Evolutionary conservation across 2,329 filamentous ascomycete species (phyloP), one percentile per base, ranked within the genome.

Genomic region (Tolypocladium sp.): DNA sequence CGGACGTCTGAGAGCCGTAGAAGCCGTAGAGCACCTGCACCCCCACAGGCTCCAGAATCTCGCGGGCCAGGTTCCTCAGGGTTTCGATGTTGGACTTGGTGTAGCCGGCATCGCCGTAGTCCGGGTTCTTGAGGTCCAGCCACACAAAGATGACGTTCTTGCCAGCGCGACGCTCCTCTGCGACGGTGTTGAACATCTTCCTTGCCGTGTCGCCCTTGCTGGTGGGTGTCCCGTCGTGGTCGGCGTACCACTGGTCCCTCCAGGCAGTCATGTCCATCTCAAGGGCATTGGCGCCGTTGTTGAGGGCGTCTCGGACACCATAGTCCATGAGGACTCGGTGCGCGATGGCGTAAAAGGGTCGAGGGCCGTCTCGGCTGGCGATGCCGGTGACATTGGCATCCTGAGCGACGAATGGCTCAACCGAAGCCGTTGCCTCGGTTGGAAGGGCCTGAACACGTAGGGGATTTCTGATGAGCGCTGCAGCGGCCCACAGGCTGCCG

Each of bases 81-180:
- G 27, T 30, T 7, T 55, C 46, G 57, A 62, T 56, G 20, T 35
- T 57, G 30, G 49, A 61, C 0, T 7, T 25, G 0, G 4, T 49
- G 46, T 49, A 40, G 25, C 5, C 17, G 56, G 41, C 46, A n/a
- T 35, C 27, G 40, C 41, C 59, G 15, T 17, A 35, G 20, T 62
- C 59, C 12, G 61, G 59, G 42, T 58, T 59, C 30, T 59, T 59
- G 30, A 62, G 46, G 38, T 59, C 61, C 10, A 62, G 53, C 61
- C 61, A 62, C 5, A 62, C 61, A n/a, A 61, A 61, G 27, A 44
- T 41, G 20, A 61, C n/a, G 55, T 57, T 52, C 35, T 46, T 55
- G 57, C 59, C 57, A 2, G 30, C n/a, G 20, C 37, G 38, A 2
- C 57, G 46, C 37, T 61, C 53, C 6, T 42, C 37, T 6, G 59